Evolutionary conservation across 176 grass and related monocot species (phyloP).

Genomic region (Tuctoria greenei): DNA sequence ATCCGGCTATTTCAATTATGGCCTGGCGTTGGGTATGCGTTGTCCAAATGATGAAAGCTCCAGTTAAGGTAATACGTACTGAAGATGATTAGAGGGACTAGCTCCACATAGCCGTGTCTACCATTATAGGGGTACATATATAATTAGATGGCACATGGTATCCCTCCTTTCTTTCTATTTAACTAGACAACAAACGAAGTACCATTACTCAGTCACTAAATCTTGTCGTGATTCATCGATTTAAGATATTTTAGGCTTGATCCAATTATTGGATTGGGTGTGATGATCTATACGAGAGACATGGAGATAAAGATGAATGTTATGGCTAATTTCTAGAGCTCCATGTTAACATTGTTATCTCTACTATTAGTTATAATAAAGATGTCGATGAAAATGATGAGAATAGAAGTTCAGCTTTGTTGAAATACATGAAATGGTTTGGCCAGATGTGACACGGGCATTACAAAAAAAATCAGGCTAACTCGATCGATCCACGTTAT

Average conservation of each 20-base stretch:
- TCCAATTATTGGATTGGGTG: conserved; percentile 37
- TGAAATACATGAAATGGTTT: conserved; percentile 48
- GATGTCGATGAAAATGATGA: conserved; percentile 39
- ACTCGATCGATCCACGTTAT: conserved; percentile 1
- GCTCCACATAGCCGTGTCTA: conserved; percentile 54
- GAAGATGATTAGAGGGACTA: conserved; percentile 52
- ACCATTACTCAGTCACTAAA: conserved; percentile 21
- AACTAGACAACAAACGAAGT: conserved; percentile 29
- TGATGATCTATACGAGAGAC: conserved; percentile 19
- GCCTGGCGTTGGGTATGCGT: conserved; percentile 9
- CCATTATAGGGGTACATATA: conserved; percentile 43
- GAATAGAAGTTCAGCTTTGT: conserved; percentile 24
- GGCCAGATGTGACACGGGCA: conserved; percentile 14
- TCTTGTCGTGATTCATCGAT: conserved; percentile 28
- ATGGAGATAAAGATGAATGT: neutral
- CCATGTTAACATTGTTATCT: conserved; percentile 9
- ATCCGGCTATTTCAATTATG: conserved; percentile 21
- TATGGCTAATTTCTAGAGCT: conserved; percentile 13
- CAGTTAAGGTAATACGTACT: conserved; percentile 49
- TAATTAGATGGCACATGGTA: conserved; percentile 33
- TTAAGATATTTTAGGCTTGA: conserved; percentile 24
- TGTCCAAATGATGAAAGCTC: conserved; percentile 44
- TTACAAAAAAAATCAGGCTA: neutral
- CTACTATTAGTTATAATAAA: neutral
- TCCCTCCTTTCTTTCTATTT: neutral